Evolutionary conservation across 177 flowering plant genomes (phyloP).

Genomic region (Vitis hybrid): DNA sequence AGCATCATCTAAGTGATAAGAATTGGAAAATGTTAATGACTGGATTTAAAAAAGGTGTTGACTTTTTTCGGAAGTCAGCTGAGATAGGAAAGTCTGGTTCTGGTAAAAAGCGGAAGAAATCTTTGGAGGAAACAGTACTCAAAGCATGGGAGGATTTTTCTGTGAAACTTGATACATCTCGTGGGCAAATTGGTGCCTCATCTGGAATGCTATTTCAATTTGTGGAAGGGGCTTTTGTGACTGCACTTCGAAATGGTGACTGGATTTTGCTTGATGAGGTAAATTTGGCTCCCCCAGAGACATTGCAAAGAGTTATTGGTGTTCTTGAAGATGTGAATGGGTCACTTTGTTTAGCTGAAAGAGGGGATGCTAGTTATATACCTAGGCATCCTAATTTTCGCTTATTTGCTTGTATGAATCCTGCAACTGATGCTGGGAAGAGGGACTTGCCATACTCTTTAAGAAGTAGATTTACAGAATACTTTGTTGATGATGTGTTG

Average conservation of each 20-base stretch:
- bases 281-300: conserved; percentile 97
- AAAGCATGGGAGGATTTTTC: conserved; percentile 63
- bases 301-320: conserved; percentile 82
- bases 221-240: conserved; percentile 91
- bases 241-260: conserved; percentile 79
- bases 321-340: conserved; percentile 84
- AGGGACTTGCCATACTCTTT: conserved; percentile 73
- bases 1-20: conserved; percentile 31
- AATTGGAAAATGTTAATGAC: conserved; percentile 62
- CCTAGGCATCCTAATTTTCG: conserved; percentile 82
- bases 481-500: conserved; percentile 86
- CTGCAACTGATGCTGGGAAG: conserved; percentile 99
- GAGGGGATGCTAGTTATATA: conserved; percentile 74
- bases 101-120: conserved; percentile 68
- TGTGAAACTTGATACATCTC: conserved; percentile 46
- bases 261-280: conserved; percentile 99
- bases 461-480: conserved; percentile 86
- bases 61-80: conserved; percentile 20
- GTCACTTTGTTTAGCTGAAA: conserved; percentile 86
- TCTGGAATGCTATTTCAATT: conserved; percentile 83
- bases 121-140: conserved; percentile 35
- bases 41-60: conserved; percentile 39
- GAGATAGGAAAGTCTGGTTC: conserved; percentile 32
- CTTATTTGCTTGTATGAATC: conserved; percentile 97
- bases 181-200: conserved; percentile 53